Percentiles rank a stretch among this genome's conserved stretches.
phyloP scores from a whole-genome alignment of 768 basidiomycete species.

The Leccinum variicolor region DNA sequence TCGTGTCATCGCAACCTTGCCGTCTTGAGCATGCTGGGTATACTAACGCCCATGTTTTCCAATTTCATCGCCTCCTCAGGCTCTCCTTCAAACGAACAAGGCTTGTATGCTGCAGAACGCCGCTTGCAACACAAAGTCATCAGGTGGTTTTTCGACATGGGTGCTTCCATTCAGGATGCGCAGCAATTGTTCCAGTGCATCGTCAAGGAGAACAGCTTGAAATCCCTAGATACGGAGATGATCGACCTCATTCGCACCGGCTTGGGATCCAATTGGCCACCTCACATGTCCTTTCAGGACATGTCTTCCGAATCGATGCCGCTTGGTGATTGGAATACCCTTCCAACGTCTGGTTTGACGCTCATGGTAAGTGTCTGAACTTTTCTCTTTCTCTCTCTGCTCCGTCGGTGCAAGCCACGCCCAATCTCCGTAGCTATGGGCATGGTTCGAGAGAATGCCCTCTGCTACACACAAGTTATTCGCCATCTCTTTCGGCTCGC shows the following conservation, averaged over 20 bases:
- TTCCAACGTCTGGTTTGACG: conserved; percentile 65
- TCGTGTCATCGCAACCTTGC: conserved; percentile 70
- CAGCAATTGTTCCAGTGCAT: conserved; percentile 58
- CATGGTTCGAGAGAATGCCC: conserved; percentile 45
- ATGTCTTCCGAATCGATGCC: conserved; percentile 47
- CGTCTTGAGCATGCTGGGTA: conserved; percentile 55
- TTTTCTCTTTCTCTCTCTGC: neutral
- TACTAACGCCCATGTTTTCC: conserved; percentile 49
- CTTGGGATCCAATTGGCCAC: conserved; percentile 75
- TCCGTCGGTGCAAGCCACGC: neutral
- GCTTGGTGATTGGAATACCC: conserved; percentile 44
- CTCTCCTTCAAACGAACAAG: conserved; percentile 16
- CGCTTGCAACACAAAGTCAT: conserved; percentile 59
- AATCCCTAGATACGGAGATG: conserved; percentile 57
- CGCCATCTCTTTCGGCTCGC: conserved; percentile 31
- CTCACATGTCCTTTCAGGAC: conserved; percentile 69
- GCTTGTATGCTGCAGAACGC: conserved; percentile 37
- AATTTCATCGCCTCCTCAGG: conserved; percentile 21
- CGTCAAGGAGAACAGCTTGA: conserved; percentile 45
- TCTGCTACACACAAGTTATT: conserved; percentile 34
- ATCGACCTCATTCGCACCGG: conserved; percentile 67
- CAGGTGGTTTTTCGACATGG: conserved; percentile 70
- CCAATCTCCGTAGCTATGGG: conserved; percentile 39
- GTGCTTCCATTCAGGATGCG: conserved; percentile 62
- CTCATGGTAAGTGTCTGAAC: conserved; percentile 51